These are phyloP conservation scores for Erysimum cheiranthoides DNA, from an alignment of 345 rosid species.

Conservation along the genomic window DNA sequence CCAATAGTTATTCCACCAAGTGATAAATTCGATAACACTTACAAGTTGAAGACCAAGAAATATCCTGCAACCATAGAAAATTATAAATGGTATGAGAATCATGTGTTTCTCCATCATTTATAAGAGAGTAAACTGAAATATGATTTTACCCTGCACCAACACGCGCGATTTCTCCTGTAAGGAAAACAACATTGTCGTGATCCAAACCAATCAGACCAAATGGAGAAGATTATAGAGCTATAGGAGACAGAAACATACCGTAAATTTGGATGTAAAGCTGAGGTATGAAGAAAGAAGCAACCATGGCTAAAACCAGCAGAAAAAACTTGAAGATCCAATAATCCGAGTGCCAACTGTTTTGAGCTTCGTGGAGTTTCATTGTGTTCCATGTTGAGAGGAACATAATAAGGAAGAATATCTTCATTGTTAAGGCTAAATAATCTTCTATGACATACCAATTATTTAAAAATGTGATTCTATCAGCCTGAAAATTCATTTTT, in stretches of 20 bases:
- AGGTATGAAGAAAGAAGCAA: slow-evolving; percentile 68
- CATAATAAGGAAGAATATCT: slow-evolving; percentile 88
- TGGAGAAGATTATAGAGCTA: neutral
- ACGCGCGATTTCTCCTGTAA: slow-evolving; percentile 88
- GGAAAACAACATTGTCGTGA: neutral
- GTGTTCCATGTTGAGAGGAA: slow-evolving; percentile 65
- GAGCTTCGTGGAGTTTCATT: slow-evolving; percentile 58
- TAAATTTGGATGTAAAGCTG: slow-evolving; percentile 65
- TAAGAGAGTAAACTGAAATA: slow-evolving; percentile 1
- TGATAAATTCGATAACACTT: slow-evolving; percentile 80
- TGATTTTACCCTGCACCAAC: slow-evolving; percentile 79
- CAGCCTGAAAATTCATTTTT: neutral
- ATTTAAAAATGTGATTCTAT: neutral
- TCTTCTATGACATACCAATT: neutral
- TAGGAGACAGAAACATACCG: slow-evolving; percentile 54
- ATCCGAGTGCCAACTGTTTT: slow-evolving; percentile 77
- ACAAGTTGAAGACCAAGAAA: slow-evolving; percentile 88
- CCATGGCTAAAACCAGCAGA: slow-evolving; percentile 57
- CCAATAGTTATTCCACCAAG: slow-evolving; percentile 93
- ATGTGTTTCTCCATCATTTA: neutral
- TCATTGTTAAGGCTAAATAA: slow-evolving; percentile 20
- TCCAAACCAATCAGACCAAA: neutral
- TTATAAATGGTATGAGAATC: neutral
- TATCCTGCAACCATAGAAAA: slow-evolving; percentile 49
- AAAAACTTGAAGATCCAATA: slow-evolving; percentile 66